A percentile compares a stretch with the other conserved stretches of the same genome.
Conservation (phyloP, 1,139 yeast genomes). For the Tardiomyces blankii region DNA sequence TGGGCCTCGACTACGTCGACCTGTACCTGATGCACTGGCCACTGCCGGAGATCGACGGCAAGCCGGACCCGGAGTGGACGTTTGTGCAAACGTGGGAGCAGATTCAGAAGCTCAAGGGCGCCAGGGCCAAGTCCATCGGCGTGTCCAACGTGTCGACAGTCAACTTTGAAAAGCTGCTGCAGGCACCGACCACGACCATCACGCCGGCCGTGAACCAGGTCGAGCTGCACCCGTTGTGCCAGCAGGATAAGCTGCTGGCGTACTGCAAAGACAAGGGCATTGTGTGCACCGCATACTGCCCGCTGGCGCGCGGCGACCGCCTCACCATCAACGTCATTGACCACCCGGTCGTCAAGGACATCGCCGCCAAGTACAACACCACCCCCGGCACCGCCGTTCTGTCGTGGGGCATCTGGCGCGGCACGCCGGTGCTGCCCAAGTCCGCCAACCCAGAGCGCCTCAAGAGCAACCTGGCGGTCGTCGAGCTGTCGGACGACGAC, state of each 20-base stretch:
- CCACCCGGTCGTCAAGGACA: constrained; percentile 35
- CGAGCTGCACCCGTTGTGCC: constrained; percentile 69
- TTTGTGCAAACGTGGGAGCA: constrained; percentile 42
- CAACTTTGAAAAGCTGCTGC: constrained; percentile 37
- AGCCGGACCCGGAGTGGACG: constrained; percentile 30
- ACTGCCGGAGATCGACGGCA: constrained; percentile 27
- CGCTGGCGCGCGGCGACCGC: constrained; percentile 43
- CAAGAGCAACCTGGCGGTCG: constrained; percentile 39
- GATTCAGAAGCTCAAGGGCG: constrained; percentile 36
- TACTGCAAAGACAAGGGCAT: constrained; percentile 46
- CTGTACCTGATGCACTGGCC: constrained; percentile 88
- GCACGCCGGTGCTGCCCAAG: constrained; percentile 59
- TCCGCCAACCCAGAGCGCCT: constrained; percentile 52
- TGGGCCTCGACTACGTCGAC: constrained; percentile 72
- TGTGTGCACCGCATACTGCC: constrained; percentile 64
- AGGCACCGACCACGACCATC: constrained; percentile 37
- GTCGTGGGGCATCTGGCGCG: constrained; percentile 62
- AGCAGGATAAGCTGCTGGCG: constrained; percentile 52
- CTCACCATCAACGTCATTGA: constrained; percentile 11
- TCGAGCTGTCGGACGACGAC: constrained; percentile 43
- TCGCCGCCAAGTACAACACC: constrained; percentile 45
- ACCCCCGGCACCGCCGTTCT: constrained; percentile 40
- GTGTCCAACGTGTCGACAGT: constrained; percentile 48
- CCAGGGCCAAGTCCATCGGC: constrained; percentile 48
- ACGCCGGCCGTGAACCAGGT: constrained; percentile 68